These are phyloP conservation scores for Fusarium sterilihyphosum DNA, from an alignment of 2,329 filamentous ascomycete species.

Conservation along the genomic window DNA sequence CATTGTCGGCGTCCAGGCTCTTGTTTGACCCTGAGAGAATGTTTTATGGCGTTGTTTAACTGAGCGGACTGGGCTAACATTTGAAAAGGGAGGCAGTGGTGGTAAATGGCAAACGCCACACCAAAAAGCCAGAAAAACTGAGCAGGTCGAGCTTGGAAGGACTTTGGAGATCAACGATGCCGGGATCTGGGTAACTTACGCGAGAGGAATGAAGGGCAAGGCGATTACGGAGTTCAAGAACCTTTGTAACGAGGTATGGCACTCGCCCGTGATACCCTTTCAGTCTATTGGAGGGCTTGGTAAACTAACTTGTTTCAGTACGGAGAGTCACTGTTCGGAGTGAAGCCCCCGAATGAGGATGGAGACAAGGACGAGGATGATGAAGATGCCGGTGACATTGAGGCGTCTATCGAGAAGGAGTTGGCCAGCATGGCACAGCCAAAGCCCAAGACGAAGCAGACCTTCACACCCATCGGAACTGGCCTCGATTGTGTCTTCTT, in stretches of 20 bases:
- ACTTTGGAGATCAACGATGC: conserved; percentile 73
- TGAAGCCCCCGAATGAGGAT: conserved; percentile 51
- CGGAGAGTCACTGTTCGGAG: conserved; percentile 68
- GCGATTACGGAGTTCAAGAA: conserved; percentile 73
- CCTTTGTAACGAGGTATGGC: conserved; percentile 71
- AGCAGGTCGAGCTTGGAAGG: conserved; percentile 54
- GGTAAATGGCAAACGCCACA: conserved; percentile 71
- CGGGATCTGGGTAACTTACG: conserved; percentile 83
- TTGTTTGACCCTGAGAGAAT: not conserved
- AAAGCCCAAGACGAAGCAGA: conserved; percentile 54
- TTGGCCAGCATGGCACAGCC: conserved; percentile 63
- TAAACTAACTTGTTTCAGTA: conserved; percentile 59
- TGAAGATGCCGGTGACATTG: conserved; percentile 70
- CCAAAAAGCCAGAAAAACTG: conserved; percentile 61
- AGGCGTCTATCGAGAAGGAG: conserved; percentile 77
- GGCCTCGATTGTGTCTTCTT: conserved; percentile 72
- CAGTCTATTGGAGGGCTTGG: not conserved
- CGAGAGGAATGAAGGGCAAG: conserved; percentile 75
- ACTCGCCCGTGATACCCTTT: not conserved
- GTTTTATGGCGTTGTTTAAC: not conserved
- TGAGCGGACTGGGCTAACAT: conserved; percentile 18
- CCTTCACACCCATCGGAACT: conserved; percentile 64
- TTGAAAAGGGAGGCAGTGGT: conserved; percentile 58
- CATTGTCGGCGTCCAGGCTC: not conserved
- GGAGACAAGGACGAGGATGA: conserved; percentile 47